Evolutionary conservation across 108 stramenopile genomes (phyloP).

Genomic region (Cyclostephanos invisitatus): DNA sequence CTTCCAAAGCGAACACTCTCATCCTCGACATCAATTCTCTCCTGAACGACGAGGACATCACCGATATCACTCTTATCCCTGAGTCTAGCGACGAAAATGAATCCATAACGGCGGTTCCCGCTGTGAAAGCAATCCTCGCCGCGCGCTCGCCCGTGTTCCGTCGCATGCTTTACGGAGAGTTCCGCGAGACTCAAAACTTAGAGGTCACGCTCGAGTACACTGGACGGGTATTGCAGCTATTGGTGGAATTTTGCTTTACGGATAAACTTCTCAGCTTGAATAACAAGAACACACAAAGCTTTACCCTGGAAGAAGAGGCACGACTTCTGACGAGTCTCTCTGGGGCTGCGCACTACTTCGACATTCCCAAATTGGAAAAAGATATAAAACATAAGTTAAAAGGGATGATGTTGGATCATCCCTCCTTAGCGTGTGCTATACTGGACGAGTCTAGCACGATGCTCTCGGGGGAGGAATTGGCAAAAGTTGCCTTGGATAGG

Average conservation of each 20-base stretch:
- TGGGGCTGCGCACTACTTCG: constrained; percentile 44
- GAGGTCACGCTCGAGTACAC: constrained; percentile 47
- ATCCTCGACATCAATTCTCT: constrained; percentile 35
- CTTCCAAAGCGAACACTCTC: constrained; percentile 19
- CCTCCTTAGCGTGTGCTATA: constrained; percentile 48
- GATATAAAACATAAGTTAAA: constrained; percentile 27
- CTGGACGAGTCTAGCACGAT: constrained; percentile 46
- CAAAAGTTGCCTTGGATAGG: constrained; percentile 25
- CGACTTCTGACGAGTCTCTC: constrained; percentile 35
- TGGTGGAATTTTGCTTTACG: constrained; percentile 55
- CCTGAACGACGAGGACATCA: constrained; percentile 25
- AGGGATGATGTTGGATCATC: constrained; percentile 34
- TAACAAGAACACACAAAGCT: background rate
- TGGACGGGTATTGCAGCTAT: constrained; percentile 39
- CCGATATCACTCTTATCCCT: constrained; percentile 29
- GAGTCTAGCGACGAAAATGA: constrained; percentile 11
- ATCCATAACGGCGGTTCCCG: constrained; percentile 20
- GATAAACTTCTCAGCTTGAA: constrained; percentile 33
- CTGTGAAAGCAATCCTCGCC: constrained; percentile 45
- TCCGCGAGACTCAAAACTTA: constrained; percentile 31
- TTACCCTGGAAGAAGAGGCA: constrained; percentile 17
- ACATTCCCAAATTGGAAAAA: constrained; percentile 41
- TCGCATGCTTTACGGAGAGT: constrained; percentile 47
- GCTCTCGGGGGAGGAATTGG: constrained; percentile 36
- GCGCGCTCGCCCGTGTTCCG: constrained; percentile 50